Conservation (phyloP, 352 stramenopile species). For the Phytophthora europaea region DNA sequence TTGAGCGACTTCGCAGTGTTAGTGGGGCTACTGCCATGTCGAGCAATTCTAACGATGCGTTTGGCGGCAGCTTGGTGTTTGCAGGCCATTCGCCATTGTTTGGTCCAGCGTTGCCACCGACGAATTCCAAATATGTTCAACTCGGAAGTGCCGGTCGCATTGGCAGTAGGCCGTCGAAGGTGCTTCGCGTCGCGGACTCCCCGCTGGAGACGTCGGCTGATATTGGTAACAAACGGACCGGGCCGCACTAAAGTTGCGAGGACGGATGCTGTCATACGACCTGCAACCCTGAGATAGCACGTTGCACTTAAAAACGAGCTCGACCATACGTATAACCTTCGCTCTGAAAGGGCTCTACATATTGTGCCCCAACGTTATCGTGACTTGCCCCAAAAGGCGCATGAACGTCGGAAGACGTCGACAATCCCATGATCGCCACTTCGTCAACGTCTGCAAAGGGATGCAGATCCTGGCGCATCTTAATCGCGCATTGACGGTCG, state of each 20-base stretch:
- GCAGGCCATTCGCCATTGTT: slow-evolving; percentile 59
- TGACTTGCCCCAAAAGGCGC: neutral
- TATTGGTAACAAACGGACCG: neutral
- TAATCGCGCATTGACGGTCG: slow-evolving; percentile 9
- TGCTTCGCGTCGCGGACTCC: slow-evolving; percentile 7
- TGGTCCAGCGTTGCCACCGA: slow-evolving; percentile 32
- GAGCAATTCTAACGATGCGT: slow-evolving; percentile 10
- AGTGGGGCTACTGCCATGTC: neutral
- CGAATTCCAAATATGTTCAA: slow-evolving; percentile 3
- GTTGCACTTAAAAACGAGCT: neutral
- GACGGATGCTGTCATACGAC: too few relatives aligned
- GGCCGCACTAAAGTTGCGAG: neutral
- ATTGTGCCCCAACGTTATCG: neutral
- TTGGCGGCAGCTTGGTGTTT: slow-evolving; percentile 43
- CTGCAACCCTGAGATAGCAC: neutral
- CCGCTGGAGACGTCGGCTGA: neutral
- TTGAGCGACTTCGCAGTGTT: slow-evolving; percentile 46
- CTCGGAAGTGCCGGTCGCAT: slow-evolving; percentile 33
- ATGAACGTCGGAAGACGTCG: neutral
- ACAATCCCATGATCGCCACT: neutral
- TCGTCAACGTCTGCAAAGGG: neutral
- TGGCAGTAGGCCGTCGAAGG: slow-evolving; percentile 36
- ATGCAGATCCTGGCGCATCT: slow-evolving; percentile 3
- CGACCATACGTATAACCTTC: neutral
- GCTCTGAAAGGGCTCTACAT: too few relatives aligned